Evolutionary conservation across 257 asterid genomes (phyloP), one percentile per base, ranked within the genome.

Genomic region (Haberlea rhodopensis): DNA sequence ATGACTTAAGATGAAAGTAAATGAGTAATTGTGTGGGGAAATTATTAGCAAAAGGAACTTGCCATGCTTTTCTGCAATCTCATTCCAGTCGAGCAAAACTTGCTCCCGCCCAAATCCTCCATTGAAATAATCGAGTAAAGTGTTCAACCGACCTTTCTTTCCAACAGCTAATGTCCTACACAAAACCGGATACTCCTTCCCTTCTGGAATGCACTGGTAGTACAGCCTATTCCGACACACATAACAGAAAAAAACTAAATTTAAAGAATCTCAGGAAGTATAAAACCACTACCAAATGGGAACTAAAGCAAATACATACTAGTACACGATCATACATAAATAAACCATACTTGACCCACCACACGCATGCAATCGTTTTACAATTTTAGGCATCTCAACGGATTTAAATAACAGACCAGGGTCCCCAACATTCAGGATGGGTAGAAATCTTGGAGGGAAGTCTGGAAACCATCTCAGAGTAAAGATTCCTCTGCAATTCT

Each of bases 11-110:
- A 51, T 16, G 53, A 16, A 52, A 53, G 40, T 32, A 54, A 55
- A 71, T 10, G 11, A 61, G 2, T 15, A n/a, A n/a, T n/a, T n/a
- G n/a, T n/a, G n/a, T n/a, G n/a, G 20, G 20, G 34, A 46, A 29
- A 37, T 61, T 18, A 74, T 18, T 7, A 59, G 63, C 45, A 23
- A 20, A 71, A 77, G 59, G 26, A 43, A 59, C 83, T 77, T 73
- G 81, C 99, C 99, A 65, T 84, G 65, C 69, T 75, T 76, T 73
- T 89, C 91, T 1, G 96, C 94, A 61, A 89, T 81, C 66, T 85
- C 94, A 73, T 92, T 92, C 97, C 97, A 92, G 72, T 92, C 95
- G 16, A 89, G 97, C 79, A 92, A 75, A 73, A 90, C 76, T 61
- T 89, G 84, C 57, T 85, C 94, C 73, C 64, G 40, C 26, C 62